Percentiles rank a stretch among this genome's conserved stretches.
phyloP scores from a whole-genome alignment of 192 early-diverging fungal species.

The Linnemannia hyalina region DNA sequence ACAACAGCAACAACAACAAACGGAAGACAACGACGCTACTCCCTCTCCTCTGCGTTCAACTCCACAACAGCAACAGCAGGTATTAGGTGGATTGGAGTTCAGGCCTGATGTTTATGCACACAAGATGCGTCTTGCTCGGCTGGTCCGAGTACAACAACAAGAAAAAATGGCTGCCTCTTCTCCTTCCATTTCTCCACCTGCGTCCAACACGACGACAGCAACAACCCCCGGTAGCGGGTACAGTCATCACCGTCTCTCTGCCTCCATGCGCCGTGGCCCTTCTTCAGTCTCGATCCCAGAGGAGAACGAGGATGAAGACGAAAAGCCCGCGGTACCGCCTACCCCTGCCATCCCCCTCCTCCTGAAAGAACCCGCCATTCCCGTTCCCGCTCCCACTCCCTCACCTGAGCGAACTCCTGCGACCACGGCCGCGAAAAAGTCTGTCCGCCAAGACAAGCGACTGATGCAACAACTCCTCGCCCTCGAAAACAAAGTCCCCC shows the following conservation, averaged over 20 bases:
- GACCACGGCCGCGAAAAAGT: background rate
- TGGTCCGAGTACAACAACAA: conserved; percentile 38
- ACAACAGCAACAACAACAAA: background rate
- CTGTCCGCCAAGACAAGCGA: conserved; percentile 28
- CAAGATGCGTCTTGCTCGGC: conserved; percentile 47
- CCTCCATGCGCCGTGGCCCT: conserved; percentile 17
- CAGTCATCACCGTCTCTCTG: background rate
- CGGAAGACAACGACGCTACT: background rate
- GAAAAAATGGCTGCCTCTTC: background rate
- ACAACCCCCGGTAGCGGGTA: background rate
- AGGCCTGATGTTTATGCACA: conserved; percentile 50
- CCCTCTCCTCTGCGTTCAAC: conserved; percentile 4
- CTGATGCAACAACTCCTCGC: conserved; percentile 47
- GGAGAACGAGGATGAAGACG: conserved; percentile 42
- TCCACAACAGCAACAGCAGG: conserved; percentile 12
- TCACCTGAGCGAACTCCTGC: background rate
- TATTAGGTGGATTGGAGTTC: conserved; percentile 40
- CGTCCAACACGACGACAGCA: background rate
- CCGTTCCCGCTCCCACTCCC: background rate
- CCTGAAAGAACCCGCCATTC: background rate
- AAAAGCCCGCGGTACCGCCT: background rate
- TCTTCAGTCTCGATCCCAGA: conserved; percentile 34
- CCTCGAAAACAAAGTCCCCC: conserved; percentile 50
- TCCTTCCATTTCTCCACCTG: background rate
- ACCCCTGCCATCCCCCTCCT: background rate